These are phyloP conservation scores for Vicia faba DNA, from an alignment of 306 rosid species.

Conservation along the genomic window DNA sequence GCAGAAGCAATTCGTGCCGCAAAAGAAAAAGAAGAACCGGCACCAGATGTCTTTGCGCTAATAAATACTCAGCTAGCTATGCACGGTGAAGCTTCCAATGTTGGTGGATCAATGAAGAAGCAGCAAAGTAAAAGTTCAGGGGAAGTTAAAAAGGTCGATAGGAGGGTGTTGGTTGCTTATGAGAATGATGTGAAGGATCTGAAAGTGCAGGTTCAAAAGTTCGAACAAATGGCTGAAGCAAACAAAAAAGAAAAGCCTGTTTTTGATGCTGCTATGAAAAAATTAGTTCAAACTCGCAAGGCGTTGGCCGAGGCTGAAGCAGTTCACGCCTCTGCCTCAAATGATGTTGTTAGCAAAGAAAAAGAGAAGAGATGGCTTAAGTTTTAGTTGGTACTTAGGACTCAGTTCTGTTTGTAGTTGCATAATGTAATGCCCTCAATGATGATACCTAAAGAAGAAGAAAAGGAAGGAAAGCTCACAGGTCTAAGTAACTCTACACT, in stretches of 20 bases:
- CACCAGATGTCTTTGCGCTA: conserved; percentile 72
- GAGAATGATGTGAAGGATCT: conserved; percentile 83
- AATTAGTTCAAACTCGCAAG: conserved; percentile 71
- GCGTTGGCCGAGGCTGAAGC: conserved; percentile 74
- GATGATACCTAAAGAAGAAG: conserved; percentile 14
- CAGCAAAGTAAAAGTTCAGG: conserved; percentile 55
- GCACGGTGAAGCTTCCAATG: conserved; percentile 55
- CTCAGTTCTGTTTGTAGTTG: conserved; percentile 14
- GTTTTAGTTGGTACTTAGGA: conserved; percentile 52
- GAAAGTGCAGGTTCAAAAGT: conserved; percentile 67
- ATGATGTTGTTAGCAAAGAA: conserved; percentile 77
- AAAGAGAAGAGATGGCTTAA: conserved; percentile 95
- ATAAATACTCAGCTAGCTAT: conserved; percentile 80
- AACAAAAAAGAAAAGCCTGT: conserved; percentile 83
- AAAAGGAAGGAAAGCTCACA: conserved; percentile 4
- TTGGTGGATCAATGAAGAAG: conserved; percentile 58
- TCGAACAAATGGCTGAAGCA: conserved; percentile 79
- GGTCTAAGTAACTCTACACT: conserved; percentile 15
- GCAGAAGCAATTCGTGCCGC: conserved; percentile 64
- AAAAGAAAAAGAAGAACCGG: conserved; percentile 60
- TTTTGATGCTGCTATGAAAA: conserved; percentile 82
- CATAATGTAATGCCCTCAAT: conserved; percentile 28
- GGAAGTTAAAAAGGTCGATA: conserved; percentile 74
- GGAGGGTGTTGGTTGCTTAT: conserved; percentile 66
- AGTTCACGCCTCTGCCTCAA: conserved; percentile 80